Percentiles rank a stretch among this genome's conserved stretches.
phyloP scores from a whole-genome alignment of 495 filamentous ascomycete species.

The Extremus antarcticus region DNA sequence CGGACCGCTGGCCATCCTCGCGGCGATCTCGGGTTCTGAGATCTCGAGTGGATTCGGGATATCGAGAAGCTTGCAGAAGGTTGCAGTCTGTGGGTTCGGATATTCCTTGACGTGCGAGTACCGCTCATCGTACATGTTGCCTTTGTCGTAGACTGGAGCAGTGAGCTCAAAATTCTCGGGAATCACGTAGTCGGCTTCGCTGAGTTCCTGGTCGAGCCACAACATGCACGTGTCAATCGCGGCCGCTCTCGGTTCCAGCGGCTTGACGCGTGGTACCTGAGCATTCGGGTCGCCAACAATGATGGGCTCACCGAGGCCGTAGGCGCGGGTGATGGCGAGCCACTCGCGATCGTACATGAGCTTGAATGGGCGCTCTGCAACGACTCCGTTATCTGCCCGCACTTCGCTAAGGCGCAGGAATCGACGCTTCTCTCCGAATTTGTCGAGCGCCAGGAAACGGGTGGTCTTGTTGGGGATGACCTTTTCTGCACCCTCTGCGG shows the following conservation, averaged over 20 bases:
- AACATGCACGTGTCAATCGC: conserved; percentile 51
- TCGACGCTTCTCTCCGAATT: conserved; percentile 64
- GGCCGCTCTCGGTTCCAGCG: conserved; percentile 49
- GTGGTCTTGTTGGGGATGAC: conserved; percentile 65
- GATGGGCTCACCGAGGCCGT: conserved; percentile 44
- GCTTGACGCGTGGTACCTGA: conserved; percentile 40
- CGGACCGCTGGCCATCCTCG: conserved; percentile 5
- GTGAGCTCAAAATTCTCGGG: conserved; percentile 68
- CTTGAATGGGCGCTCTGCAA: conserved; percentile 25
- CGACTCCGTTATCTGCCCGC: conserved; percentile 3
- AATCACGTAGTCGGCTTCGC: conserved; percentile 38
- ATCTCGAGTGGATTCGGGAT: conserved; percentile 69
- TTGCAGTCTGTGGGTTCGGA: conserved; percentile 66
- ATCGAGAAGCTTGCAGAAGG: conserved; percentile 66
- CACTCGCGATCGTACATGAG: conserved; percentile 88
- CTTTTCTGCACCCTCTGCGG: conserved; percentile 25
- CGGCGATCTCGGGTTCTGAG: conserved; percentile 39
- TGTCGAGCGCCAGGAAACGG: conserved; percentile 81
- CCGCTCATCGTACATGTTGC: conserved; percentile 8
- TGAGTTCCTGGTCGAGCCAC: conserved; percentile 69
- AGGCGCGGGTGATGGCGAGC: conserved; percentile 81
- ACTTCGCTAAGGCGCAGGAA: conserved; percentile 66
- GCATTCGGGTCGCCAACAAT: conserved; percentile 46
- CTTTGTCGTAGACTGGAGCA: conserved; percentile 55
- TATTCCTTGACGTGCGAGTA: conserved; percentile 44